Percentiles rank a stretch among this genome's conserved stretches.
phyloP scores from a whole-genome alignment of 1,284 basidiomycete genomes.

The Entoloma clypeatum region DNA sequence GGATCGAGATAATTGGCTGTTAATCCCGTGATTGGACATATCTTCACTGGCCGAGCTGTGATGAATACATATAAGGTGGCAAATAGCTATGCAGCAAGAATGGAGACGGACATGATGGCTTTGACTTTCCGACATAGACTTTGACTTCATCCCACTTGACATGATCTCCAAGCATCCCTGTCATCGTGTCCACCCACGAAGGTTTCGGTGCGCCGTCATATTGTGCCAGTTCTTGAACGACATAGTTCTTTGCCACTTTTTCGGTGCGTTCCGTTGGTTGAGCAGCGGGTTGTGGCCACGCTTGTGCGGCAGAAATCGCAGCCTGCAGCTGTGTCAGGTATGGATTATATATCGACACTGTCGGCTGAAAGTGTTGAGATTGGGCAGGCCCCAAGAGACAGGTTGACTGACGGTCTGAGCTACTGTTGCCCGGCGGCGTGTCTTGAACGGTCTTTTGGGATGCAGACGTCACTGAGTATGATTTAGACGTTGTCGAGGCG shows the following conservation, averaged over 20 bases:
- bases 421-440: too few relatives aligned
- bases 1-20: conserved; percentile 73
- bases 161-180: conserved; percentile 72
- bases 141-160: conserved; percentile 66
- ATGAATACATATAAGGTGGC: conserved; percentile 6
- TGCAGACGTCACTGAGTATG: too few relatives aligned
- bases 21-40: conserved; percentile 62
- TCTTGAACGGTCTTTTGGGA: too few relatives aligned
- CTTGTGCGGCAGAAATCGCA: not conserved
- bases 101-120: conserved; percentile 52
- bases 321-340: conserved; percentile 16
- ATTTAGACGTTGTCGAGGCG: too few relatives aligned
- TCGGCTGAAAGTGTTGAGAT: conserved; percentile 10
- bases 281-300: conserved; percentile 15
- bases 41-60: conserved; percentile 56
- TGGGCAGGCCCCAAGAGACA: too few relatives aligned
- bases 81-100: conserved; percentile 7
- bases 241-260: conserved; percentile 57
- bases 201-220: conserved; percentile 44
- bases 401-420: too few relatives aligned
- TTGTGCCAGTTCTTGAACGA: conserved; percentile 59
- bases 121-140: conserved; percentile 55
- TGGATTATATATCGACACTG: conserved; percentile 16
- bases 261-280: conserved; percentile 35
- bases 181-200: conserved; percentile 68